Percentiles rank a stretch among this genome's conserved stretches.
Evolutionary conservation across 768 basidiomycete genomes (phyloP).

Genomic region (Kwoniella newhampshirensis): DNA sequence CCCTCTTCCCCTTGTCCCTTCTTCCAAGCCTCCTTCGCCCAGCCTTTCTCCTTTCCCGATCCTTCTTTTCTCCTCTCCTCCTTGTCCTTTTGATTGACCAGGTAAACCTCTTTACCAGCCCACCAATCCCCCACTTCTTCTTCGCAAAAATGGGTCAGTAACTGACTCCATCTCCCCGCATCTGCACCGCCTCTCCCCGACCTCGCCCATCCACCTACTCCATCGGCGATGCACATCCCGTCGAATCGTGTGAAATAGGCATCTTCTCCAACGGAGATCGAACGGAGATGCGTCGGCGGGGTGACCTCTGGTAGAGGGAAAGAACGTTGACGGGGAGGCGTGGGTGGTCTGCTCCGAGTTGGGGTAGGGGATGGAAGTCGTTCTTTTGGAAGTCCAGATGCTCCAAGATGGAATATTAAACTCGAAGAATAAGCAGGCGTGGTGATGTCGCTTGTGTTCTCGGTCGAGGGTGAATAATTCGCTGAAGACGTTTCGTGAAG

Average conservation of each 20-base stretch:
- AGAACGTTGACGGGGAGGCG: constrained; percentile 37
- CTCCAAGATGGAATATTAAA: constrained; percentile 65
- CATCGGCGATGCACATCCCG: constrained; percentile 91
- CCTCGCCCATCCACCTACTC: constrained; percentile 86
- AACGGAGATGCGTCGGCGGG: constrained; percentile 35
- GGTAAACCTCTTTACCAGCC: constrained; percentile 33
- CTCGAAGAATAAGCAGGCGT: constrained; percentile 20
- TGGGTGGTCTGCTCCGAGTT: constrained; percentile 29
- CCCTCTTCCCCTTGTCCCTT: constrained; percentile 4
- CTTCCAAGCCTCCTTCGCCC: constrained; percentile 20
- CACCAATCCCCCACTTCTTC: constrained; percentile 44
- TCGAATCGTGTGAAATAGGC: constrained; percentile 67
- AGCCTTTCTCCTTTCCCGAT: constrained; percentile 53
- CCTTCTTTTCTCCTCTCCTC: background rate
- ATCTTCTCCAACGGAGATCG: constrained; percentile 75
- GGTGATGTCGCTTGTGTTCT: background rate
- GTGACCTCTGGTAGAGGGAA: constrained; percentile 45
- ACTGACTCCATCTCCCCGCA: constrained; percentile 59
- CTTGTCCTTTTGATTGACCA: constrained; percentile 4
- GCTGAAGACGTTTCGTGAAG: constrained; percentile 14
- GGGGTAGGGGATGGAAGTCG: constrained; percentile 41
- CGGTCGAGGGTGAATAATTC: constrained; percentile 8
- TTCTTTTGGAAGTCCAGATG: constrained; percentile 79
- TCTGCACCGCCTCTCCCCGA: constrained; percentile 54
- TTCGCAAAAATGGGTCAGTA: constrained; percentile 76